phyloP scores from a whole-genome alignment of 257 asterid species.

The Jaltomata sinuosa region DNA sequence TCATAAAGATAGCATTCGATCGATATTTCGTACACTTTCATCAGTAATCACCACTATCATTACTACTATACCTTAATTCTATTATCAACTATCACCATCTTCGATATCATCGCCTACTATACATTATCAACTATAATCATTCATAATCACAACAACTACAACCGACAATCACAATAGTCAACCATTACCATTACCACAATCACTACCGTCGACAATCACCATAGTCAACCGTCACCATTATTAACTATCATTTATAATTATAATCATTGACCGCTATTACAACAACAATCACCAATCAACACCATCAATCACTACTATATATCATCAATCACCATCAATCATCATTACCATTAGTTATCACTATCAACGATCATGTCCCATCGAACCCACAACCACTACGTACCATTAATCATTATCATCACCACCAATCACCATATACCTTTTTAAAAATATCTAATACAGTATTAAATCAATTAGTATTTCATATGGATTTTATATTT shows the following conservation, averaged over 20 bases:
- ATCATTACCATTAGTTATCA: neutral
- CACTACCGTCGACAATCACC: neutral
- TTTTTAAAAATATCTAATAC: neutral
- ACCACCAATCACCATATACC: neutral
- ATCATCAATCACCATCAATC: too few species aligned
- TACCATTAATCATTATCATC: too few species aligned
- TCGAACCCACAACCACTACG: too few species aligned
- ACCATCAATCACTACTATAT: too few species aligned
- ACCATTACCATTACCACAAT: too few species aligned
- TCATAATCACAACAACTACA: too few species aligned
- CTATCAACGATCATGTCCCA: neutral
- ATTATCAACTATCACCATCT: neutral
- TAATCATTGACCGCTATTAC: neutral
- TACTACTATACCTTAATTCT: too few species aligned
- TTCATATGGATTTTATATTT: neutral
- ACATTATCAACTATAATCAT: too few species aligned
- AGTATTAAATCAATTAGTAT: neutral
- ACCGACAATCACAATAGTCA: too few species aligned
- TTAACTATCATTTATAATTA: neutral
- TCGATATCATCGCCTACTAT: neutral
- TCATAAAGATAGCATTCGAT: neutral
- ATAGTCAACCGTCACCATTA: neutral
- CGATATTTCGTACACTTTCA: neutral
- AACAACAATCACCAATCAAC: neutral
- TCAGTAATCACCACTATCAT: too few species aligned